These are phyloP conservation scores for Auricularia sp. DNA, from an alignment of 768 basidiomycete genomes.

Conservation along the genomic window DNA sequence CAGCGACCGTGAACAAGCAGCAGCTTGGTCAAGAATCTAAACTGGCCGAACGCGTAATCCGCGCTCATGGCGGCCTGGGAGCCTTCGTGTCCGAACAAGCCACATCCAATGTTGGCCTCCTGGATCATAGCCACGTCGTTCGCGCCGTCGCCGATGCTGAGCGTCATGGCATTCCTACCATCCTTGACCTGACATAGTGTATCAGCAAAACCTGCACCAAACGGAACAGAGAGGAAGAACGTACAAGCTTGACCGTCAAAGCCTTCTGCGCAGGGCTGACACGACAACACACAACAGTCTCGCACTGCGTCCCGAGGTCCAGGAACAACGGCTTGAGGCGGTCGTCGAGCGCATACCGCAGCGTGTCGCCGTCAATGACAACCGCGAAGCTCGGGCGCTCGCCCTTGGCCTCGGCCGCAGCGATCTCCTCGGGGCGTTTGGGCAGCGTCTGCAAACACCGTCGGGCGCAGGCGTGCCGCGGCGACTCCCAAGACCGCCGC, in stretches of 20 bases:
- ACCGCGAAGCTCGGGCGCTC: constrained; percentile 72
- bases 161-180: constrained; percentile 89
- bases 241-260: constrained; percentile 83
- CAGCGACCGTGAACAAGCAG: constrained; percentile 91
- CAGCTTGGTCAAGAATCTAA: constrained; percentile 85
- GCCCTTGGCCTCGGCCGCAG: constrained; percentile 6
- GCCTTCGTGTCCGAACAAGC: constrained; percentile 87
- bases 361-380: constrained; percentile 92
- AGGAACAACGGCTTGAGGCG: constrained; percentile 80
- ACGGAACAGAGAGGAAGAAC: constrained; percentile 17
- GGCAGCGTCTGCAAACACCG: constrained; percentile 13
- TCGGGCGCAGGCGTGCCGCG: constrained; percentile 44
- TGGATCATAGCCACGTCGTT: constrained; percentile 99
- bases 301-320: constrained; percentile 88
- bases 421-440: constrained; percentile 8
- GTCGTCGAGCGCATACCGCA: constrained; percentile 68
- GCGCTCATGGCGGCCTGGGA: constrained; percentile 99
- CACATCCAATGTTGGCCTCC: constrained; percentile 96
- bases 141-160: constrained; percentile 94
- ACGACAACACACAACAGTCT: constrained; percentile 96
- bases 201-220: not conserved
- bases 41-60: constrained; percentile 97
- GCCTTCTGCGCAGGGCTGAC: constrained; percentile 98
- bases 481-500: constrained; percentile 14
- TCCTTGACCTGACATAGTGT: constrained; percentile 67